Base-by-base conservation (phyloP, 257 asterid genomes). In the Linderniella brevidens region DNA sequence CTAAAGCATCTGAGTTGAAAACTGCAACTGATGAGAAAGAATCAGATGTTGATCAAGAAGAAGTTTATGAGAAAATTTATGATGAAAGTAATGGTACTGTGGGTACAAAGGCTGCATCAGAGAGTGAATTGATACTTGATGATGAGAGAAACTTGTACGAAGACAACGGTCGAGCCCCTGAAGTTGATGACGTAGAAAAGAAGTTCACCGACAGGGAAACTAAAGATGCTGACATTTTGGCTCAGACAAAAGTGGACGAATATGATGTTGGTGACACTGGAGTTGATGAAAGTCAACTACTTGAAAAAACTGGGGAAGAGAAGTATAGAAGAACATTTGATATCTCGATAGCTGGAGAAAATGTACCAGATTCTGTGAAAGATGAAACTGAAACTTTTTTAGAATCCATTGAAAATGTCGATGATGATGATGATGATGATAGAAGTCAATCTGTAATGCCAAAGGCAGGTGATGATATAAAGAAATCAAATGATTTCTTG, bases 101-200 rank as follows among this genome's bases (percentile, higher is more conserved):
- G 32, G 67, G 42, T 35, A 19, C 46, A 41, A 74, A 70, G 62
- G 65, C 50, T 41, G 53, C 35, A 49, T 60, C 77, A 46, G 37
- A 19, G 37, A 38, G 41, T 17, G 54, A 57, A 46, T 41, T 66
- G 19, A 59, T 39, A 39, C 32, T 58, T 64, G 68, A 50, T 45
- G 41, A 17, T 50, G 57, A 64, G 48, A 55, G 49, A 32, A 59
- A 58, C 58, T 68, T 54, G 45, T 48, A 58, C 55, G 64, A 66
- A 45, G 86, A 72, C 50, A 74, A 57, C 58, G 82, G 64, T 61
- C 66, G 55, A 64, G 38, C 53, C 53, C 50, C 56, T 37, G 67
- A 58, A 46, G 56, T 50, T 43, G 64, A 63, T 37, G 58, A 57
- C 57, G 58, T 35, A 37, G 32, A 17, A 39, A 18, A 38, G 46